A percentile compares a stretch with the other conserved stretches of the same genome.
phyloP scores from a whole-genome alignment of 1,284 basidiomycete genomes.

The Tilletia horrida region DNA sequence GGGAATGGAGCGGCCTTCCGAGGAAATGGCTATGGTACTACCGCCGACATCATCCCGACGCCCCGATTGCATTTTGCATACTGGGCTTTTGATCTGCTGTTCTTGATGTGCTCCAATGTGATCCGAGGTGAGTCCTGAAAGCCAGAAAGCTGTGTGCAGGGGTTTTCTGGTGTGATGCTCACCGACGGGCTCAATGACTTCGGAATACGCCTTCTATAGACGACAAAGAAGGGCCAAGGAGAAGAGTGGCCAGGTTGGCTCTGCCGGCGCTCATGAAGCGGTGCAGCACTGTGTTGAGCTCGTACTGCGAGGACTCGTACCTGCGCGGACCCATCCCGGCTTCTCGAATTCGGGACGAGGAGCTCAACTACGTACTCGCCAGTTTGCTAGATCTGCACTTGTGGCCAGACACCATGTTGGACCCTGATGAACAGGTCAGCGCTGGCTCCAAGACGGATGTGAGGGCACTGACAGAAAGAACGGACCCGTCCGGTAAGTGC shows the following conservation, averaged over 20 bases:
- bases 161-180: conserved; percentile 26
- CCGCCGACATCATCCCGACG: conserved; percentile 58
- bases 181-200: neutral
- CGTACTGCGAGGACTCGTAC: conserved; percentile 76
- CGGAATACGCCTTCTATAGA: conserved; percentile 5
- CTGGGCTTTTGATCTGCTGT: conserved; percentile 88
- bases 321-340: conserved; percentile 66
- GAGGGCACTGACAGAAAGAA: no score
- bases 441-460: no score
- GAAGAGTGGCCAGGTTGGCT: conserved; percentile 68
- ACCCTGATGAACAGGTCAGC: no score
- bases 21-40: conserved; percentile 62
- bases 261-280: conserved; percentile 71
- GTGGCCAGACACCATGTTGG: neutral
- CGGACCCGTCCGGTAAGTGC: neutral
- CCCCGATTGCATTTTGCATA: conserved; percentile 81
- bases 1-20: conserved; percentile 36
- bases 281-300: conserved; percentile 66
- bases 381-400: conserved; percentile 66
- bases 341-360: conserved; percentile 71
- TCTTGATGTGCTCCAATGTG: conserved; percentile 68
- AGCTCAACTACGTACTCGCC: conserved; percentile 76
- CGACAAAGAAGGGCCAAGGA: conserved; percentile 59
- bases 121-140: conserved; percentile 46
- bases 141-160: neutral